Base-by-base conservation (phyloP, 2,329 filamentous ascomycete genomes). In the Seiridium unicorne region DNA sequence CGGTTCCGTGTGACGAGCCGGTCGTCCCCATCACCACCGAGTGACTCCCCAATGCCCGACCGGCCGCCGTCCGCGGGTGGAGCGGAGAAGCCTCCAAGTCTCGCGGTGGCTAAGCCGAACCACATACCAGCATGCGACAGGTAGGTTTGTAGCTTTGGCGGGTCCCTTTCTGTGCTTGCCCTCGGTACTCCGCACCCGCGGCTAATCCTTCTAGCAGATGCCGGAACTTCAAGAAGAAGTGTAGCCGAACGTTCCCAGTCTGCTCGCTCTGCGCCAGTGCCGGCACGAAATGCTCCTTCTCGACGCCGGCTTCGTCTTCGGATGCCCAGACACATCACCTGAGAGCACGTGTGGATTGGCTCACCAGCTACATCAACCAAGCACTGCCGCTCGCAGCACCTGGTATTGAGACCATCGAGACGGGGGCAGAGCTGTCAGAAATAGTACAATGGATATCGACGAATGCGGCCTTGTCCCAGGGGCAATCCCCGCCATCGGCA, bases 181-280 rank as follows among this genome's bases (percentile, higher is more conserved):
- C 13, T 32, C 49, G 34, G 34, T 36, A 46, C 35, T 57, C 44
- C 35, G 31, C 51, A 26, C 36, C 54, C 35, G 44, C 26, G 47
- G 11, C 34, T 51, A 13, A 42, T 34, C 38, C 13, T 32, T 10
- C 13, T 13, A 32, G n/a, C 44, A 72, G 77, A 44, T 80, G 77
- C 64, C 76, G 77, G 51, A 73, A 69, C 62, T 77, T 79, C 66
- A 80, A 80, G 68, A 80, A 80, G 70, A 78, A 76, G 60, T 80
- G 78, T 64, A 78, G 74, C 51, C 71, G 76, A 44, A 77, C 75
- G 1, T 73, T 74, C 62, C 77, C 73, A 32, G 68, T 69, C 11
- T 80, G 78, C 64, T 70, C 72, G 4, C 69, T 77, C 1, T 79
- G 77, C 62, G 70, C 72, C 51, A 71, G 68, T 36, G 74, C 76